Conservation (phyloP, 1,284 basidiomycete species). For the Mycena sp. region DNA sequence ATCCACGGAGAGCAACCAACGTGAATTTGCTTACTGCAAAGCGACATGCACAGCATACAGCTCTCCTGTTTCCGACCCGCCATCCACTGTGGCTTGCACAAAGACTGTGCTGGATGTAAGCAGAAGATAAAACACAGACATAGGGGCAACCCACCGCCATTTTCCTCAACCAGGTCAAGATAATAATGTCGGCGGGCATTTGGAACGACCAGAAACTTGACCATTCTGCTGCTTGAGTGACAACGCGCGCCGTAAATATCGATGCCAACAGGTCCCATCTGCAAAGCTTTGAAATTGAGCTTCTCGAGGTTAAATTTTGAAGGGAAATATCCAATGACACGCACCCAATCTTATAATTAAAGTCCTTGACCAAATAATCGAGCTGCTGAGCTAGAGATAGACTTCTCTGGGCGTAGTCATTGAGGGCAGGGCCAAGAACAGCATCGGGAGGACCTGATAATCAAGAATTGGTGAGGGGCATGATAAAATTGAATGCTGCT, state of each 20-base stretch:
- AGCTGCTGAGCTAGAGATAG: background rate
- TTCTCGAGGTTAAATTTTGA: constrained; percentile 9
- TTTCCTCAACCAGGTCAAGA: constrained; percentile 20
- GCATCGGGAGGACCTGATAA: constrained; percentile 3
- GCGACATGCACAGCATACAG: background rate
- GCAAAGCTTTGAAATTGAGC: constrained; percentile 17
- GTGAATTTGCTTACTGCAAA: background rate
- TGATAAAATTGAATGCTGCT: background rate
- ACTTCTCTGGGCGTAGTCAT: constrained; percentile 1
- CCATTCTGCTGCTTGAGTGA: constrained; percentile 6
- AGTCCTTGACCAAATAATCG: constrained; percentile 16
- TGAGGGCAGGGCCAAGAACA: background rate
- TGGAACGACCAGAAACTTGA: background rate
- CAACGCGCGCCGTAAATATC: constrained; percentile 16
- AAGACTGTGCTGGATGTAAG: background rate
- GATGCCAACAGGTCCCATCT: constrained; percentile 17
- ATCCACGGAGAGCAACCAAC: background rate
- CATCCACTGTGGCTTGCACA: background rate
- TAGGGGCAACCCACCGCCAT: constrained; percentile 1
- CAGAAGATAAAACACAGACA: background rate
- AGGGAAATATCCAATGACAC: background rate
- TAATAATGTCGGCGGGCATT: constrained; percentile 20
- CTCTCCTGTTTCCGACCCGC: background rate
- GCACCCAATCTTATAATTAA: constrained; percentile 1
- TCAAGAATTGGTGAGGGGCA: background rate